Percentiles rank a stretch among this genome's conserved stretches.
These are phyloP conservation scores for Erigeron philadelphicus DNA, from an alignment of 140 eudicot genomes.

Conservation along the genomic window DNA sequence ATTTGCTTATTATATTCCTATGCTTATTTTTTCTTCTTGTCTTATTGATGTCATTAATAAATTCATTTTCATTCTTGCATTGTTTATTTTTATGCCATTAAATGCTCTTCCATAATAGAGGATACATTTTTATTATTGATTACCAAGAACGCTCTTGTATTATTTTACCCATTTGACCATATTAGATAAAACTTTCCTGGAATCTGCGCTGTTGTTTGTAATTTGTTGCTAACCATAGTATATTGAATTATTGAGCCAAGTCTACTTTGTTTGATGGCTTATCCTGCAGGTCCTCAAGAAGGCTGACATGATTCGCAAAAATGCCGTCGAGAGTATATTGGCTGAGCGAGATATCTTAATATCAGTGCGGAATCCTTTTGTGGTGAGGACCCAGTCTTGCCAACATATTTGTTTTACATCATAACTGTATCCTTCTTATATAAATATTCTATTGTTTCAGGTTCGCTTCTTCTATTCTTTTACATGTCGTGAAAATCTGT, in stretches of 20 bases:
- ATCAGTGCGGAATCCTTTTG: conserved; percentile 97
- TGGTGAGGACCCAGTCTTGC: conserved; percentile 55
- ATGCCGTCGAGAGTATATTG: conserved; percentile 95
- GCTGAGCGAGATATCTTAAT: conserved; percentile 94
- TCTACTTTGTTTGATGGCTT: conserved; percentile 15
- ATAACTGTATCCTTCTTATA: conserved; percentile 22
- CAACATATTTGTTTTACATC: neutral
- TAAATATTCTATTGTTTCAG: conserved; percentile 37
- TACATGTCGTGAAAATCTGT: conserved; percentile 94
- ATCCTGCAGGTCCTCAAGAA: conserved; percentile 72
- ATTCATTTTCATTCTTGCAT: neutral
- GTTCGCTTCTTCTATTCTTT: conserved; percentile 97
- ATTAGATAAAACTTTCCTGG: neutral
- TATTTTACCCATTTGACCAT: neutral
- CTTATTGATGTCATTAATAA: neutral
- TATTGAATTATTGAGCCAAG: conserved; percentile 2
- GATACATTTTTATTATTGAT: neutral
- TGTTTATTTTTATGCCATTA: conserved; percentile 12
- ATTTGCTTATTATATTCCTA: conserved; percentile 8
- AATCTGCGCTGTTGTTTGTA: neutral
- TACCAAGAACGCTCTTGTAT: neutral
- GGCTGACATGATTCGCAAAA: conserved; percentile 97
- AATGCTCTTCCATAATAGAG: conserved; percentile 1
- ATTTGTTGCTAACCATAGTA: neutral
- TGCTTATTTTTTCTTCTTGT: neutral